Percentiles rank a stretch among this genome's conserved stretches.
Evolutionary conservation across 2,329 filamentous ascomycete genomes (phyloP).

Genomic region (Talaromyces piceae): DNA sequence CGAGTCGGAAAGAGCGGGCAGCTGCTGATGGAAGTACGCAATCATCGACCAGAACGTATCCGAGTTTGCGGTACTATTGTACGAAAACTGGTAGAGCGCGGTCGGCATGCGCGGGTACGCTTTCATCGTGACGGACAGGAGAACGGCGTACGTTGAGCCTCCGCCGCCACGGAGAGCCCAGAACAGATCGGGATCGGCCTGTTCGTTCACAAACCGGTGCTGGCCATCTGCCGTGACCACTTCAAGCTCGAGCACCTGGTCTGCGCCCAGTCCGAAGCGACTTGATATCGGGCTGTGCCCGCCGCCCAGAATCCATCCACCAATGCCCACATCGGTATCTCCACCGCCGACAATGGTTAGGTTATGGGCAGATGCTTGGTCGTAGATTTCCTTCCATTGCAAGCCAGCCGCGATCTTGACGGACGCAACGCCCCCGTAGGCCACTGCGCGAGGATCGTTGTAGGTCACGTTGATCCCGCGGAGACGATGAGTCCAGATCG

Average conservation of each 20-base stretch:
- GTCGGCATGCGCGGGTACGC: slow-evolving; percentile 36
- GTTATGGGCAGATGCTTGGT: slow-evolving; percentile 34
- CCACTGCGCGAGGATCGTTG: slow-evolving; percentile 7
- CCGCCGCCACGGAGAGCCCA: slow-evolving; percentile 49
- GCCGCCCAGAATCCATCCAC: slow-evolving; percentile 55
- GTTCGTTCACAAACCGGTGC: slow-evolving; percentile 7
- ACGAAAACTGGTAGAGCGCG: background rate
- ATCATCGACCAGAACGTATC: slow-evolving; percentile 1
- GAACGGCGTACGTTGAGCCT: slow-evolving; percentile 41
- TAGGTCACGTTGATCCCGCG: slow-evolving; percentile 37
- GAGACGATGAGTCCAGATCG: slow-evolving; percentile 45
- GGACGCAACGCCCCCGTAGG: slow-evolving; percentile 1
- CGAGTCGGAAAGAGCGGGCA: background rate
- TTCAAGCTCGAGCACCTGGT: slow-evolving; percentile 51
- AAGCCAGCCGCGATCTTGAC: slow-evolving; percentile 6
- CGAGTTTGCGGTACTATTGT: background rate
- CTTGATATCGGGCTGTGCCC: slow-evolving; percentile 43
- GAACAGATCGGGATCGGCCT: slow-evolving; percentile 34
- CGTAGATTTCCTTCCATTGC: slow-evolving; percentile 2
- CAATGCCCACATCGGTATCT: slow-evolving; percentile 46
- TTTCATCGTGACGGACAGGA: slow-evolving; percentile 49
- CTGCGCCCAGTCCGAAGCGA: slow-evolving; percentile 45
- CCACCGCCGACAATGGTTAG: slow-evolving; percentile 51
- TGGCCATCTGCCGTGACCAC: slow-evolving; percentile 44
- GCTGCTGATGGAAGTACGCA: slow-evolving; percentile 1